These are phyloP conservation scores for Nelumbo lutea DNA, from an alignment of 164 flowering plant genomes.

Conservation along the genomic window DNA sequence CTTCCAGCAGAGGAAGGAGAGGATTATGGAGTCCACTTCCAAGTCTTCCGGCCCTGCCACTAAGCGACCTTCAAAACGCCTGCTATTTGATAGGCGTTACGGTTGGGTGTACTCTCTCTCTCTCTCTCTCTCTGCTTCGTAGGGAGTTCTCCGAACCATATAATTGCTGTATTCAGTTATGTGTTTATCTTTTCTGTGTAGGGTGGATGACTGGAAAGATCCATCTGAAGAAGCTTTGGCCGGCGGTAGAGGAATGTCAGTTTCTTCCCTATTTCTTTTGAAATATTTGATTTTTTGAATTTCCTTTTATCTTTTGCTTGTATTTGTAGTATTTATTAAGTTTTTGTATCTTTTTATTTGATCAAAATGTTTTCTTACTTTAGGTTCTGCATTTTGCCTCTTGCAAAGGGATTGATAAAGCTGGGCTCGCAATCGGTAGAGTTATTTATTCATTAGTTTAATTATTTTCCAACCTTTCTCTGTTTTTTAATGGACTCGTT, in stretches of 20 bases:
- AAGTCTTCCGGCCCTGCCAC: background rate
- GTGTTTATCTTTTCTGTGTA: constrained; percentile 15
- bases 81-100: constrained; percentile 53
- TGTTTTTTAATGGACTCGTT: background rate
- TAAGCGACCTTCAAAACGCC: constrained; percentile 22
- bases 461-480: background rate
- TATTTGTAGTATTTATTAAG: background rate
- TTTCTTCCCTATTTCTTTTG: background rate
- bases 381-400: constrained; percentile 55
- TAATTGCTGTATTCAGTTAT: constrained; percentile 1
- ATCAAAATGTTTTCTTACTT: background rate
- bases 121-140: constrained; percentile 14
- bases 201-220: constrained; percentile 56
- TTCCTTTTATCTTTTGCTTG: background rate
- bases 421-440: constrained; percentile 36
- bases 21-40: background rate
- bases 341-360: background rate
- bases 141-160: background rate
- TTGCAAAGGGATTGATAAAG: constrained; percentile 27
- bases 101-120: constrained; percentile 49
- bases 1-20: too few species aligned
- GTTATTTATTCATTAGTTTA: background rate
- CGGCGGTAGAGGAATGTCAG: constrained; percentile 61
- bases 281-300: background rate
- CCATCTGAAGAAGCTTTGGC: constrained; percentile 58